Conservation (phyloP, 345 rosid genomes). For the Trapa incisa region DNA sequence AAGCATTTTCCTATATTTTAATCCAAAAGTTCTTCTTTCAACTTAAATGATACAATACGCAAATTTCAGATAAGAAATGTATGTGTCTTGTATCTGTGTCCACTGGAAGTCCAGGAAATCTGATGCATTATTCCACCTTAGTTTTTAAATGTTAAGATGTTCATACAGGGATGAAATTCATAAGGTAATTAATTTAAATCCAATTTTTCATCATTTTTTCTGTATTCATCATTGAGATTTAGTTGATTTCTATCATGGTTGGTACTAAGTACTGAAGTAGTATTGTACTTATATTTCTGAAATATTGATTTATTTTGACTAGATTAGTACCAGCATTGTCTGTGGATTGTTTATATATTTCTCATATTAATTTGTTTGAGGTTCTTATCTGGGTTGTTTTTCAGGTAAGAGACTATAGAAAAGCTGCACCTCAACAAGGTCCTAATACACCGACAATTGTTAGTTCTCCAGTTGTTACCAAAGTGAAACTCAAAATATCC, state of each 20-base stretch:
- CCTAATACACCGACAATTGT: conserved; percentile 16
- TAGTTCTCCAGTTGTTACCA: conserved; percentile 41
- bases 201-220: background rate
- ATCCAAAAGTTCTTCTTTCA: background rate
- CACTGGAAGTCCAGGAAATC: background rate
- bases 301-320: background rate
- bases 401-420: conserved; percentile 82
- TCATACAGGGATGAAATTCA: background rate
- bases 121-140: background rate
- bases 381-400: conserved; percentile 9
- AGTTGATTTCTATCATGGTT: background rate
- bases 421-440: conserved; percentile 40
- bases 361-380: background rate
- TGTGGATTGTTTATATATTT: background rate
- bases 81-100: background rate
- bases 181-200: background rate
- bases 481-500: conserved; percentile 66
- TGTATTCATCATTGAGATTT: background rate
- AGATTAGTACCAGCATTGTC: background rate
- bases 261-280: background rate
- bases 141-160: background rate
- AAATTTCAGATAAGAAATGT: background rate
- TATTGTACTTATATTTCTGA: background rate
- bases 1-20: background rate
- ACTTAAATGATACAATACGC: background rate